Base-by-base conservation (phyloP, 2,329 filamentous ascomycete species). In the Sporothrix humicola region DNA sequence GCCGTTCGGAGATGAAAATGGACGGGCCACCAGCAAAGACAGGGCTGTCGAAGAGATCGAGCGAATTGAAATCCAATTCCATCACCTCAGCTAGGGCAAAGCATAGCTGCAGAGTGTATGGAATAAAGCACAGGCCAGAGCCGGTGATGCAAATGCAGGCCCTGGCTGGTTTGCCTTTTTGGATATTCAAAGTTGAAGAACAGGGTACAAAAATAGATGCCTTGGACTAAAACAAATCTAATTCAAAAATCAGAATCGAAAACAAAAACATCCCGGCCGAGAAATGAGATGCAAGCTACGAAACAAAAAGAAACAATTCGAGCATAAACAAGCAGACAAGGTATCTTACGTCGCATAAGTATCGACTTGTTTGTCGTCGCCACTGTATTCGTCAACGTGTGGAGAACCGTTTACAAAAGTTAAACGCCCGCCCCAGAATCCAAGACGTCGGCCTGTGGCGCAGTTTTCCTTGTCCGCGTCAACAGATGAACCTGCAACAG, bases 401-500 rank as follows among this genome's bases (percentile, higher is more conserved):
- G 42, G n/a, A 20, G 31, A 17, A 63, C 58, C 26, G 20, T 66
- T 44, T 26, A 44, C 15, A 44, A n/a, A n/a, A 65, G 2, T 9
- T 26, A 12, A 2, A 48, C n/a, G 15, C 20, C 20, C 12, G 7
- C 31, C 31, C 31, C 31, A 37, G 31, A 37, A 37, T 20, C 31
- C 50, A 23, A 31, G 50, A 31, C n/a, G 52, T n/a, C 37, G 17
- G 68, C 58, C 52, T 70, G 68, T 44, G 52, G 68, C 68, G 68
- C 68, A 70, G 52, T 31, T 12, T 26, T 26, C 7, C 10, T n/a
- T 5, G 31, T 63, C 56, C 56, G 31, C 42, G 61, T 52, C 17
- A 65, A 65, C 17, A 59, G 31, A 20, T 17, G 52, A 9, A 56
- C 5, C 8, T 5, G 31, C 31, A 37, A 6, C 31, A 37, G 31